These are phyloP conservation scores for Pythium plurisporium DNA, from an alignment of 352 stramenopile species.

Conservation along the genomic window DNA sequence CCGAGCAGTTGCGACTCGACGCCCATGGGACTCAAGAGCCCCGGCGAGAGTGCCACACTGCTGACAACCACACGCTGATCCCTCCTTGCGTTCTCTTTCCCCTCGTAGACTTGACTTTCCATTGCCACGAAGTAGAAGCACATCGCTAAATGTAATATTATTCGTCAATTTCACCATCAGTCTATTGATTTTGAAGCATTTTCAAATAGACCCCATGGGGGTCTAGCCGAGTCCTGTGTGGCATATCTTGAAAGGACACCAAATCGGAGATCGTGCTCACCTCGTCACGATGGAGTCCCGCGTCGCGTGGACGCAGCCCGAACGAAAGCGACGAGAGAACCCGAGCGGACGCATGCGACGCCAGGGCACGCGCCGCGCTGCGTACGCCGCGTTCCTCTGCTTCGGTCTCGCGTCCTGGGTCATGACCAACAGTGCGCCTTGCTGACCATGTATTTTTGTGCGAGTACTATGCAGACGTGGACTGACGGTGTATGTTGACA, in stretches of 20 bases:
- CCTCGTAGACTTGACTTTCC: too few relatives aligned
- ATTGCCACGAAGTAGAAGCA: too few relatives aligned
- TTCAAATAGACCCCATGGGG: too few relatives aligned
- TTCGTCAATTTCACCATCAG: not conserved
- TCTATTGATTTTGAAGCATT: not conserved
- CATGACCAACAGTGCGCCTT: slow-evolving; percentile 24
- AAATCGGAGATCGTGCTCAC: too few relatives aligned
- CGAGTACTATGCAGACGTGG: too few relatives aligned
- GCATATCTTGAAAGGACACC: too few relatives aligned
- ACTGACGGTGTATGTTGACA: slow-evolving; percentile 4
- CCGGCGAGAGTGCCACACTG: slow-evolving; percentile 10
- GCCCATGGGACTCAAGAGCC: slow-evolving; percentile 14
- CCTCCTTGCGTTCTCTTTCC: too few relatives aligned
- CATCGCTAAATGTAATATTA: slow-evolving; percentile 5
- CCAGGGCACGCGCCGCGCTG: slow-evolving; percentile 1
- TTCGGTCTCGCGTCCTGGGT: slow-evolving; percentile 22
- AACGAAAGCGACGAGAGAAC: not conserved
- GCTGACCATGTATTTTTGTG: not conserved
- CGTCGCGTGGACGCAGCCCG: not conserved
- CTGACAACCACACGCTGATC: too few relatives aligned
- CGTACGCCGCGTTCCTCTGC: slow-evolving; percentile 21
- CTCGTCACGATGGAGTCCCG: not conserved
- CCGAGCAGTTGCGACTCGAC: slow-evolving; percentile 5
- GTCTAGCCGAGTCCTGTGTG: too few relatives aligned
- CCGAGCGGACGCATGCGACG: slow-evolving; percentile 8